Base-by-base conservation (phyloP, 768 basidiomycete species). In the Tulasnella sp. region DNA sequence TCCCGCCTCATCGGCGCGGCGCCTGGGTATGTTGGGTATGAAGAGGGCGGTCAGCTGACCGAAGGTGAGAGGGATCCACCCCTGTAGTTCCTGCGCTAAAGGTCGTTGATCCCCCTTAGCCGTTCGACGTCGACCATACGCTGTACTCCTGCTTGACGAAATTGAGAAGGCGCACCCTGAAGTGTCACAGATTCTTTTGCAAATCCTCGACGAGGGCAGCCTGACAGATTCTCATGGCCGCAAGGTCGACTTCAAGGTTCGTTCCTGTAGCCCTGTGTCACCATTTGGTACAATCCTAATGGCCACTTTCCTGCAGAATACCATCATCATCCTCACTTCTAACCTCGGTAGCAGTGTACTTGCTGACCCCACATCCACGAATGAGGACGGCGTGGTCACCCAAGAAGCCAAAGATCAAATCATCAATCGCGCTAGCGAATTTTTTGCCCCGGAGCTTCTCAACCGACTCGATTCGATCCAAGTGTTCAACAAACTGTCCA, bases 211-310 rank as follows among this genome's bases (percentile, higher is more conserved):
- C 62, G 91, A 96, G 67, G 91, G 91, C 6, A 80, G 73, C 48
- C 75, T 93, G 60, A 93, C 91, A 0, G 91, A 96, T 66, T 89
- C 86, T 61, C 89, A 92, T 67, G 91, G 91, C 8, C 79, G 88
- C 54, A 87, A 89, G 66, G 84, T 94, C 2, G 89, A 91, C 67
- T 93, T 94, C 73, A 90, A 84, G 74, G 83, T 80, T 57, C 1
- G 60, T 27, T 9, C 25, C 6, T 9, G 15, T 14, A 50, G 17
- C 7, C 15, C n/a, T 11, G 8, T 37, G 8, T 48, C 52, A 11
- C 40, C 17, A 8, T 54, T 45, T n/a, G 50, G 32, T n/a, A 39
- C 36, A 11, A 17, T 11, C 23, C 9, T 23, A 23, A 11, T 46
- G 11, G 14, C 23, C 34, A 7, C 39, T 35, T 19, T 6, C 43